A percentile compares a stretch with the other conserved stretches of the same genome.
phyloP scores from a whole-genome alignment of 148 eudicot genomes.

The Diospyros lotus region DNA sequence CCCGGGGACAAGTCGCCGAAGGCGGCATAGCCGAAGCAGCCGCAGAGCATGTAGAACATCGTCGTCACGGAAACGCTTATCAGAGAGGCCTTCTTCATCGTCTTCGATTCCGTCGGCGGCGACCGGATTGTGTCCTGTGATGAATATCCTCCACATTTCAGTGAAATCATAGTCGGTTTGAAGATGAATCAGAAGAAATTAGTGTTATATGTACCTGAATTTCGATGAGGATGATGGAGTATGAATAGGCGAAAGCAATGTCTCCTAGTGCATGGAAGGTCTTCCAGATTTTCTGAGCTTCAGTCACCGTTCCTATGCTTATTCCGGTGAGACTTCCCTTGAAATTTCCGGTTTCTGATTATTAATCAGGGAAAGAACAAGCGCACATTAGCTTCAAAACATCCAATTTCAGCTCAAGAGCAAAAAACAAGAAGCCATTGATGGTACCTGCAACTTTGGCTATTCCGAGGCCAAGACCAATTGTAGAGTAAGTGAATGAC shows the following conservation, averaged over 20 bases:
- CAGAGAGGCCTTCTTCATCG: conserved; percentile 45
- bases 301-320: conserved; percentile 34
- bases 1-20: conserved; percentile 51
- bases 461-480: conserved; percentile 32
- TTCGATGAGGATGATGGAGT: conserved; percentile 46
- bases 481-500: conserved; percentile 35
- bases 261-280: conserved; percentile 53
- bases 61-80: conserved; percentile 39
- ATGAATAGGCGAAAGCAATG: conserved; percentile 48
- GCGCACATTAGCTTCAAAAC: background rate
- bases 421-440: background rate
- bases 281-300: conserved; percentile 35
- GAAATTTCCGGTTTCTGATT: conserved; percentile 30
- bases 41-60: conserved; percentile 41
- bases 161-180: too few species aligned
- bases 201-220: conserved; percentile 27
- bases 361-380: background rate
- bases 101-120: conserved; percentile 47
- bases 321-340: conserved; percentile 48
- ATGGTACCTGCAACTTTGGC: conserved; percentile 23
- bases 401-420: too few species aligned
- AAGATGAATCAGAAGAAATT: background rate
- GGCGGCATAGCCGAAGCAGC: conserved; percentile 58
- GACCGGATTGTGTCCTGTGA: conserved; percentile 40
- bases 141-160: too few species aligned